A percentile compares a stretch with the other conserved stretches of the same genome.
Evolutionary conservation across 441 rosid species (phyloP).

Genomic region (Kokia cookei): DNA sequence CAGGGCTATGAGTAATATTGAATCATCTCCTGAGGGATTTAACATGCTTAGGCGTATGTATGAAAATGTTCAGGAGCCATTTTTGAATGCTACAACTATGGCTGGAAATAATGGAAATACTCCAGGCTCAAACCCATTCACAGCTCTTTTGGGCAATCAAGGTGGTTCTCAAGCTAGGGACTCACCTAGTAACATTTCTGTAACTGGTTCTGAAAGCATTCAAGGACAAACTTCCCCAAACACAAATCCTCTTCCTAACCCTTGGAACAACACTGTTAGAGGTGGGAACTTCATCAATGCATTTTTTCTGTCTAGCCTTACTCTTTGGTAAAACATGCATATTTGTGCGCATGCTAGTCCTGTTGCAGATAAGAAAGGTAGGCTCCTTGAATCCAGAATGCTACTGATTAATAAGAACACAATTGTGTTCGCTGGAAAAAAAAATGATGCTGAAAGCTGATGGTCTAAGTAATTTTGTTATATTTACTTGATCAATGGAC

Average conservation of each 20-base stretch:
- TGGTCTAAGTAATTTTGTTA: neutral
- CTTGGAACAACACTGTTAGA: slow-evolving; percentile 48
- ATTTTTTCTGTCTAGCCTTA: neutral
- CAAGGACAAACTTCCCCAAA: slow-evolving; percentile 41
- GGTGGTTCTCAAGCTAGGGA: slow-evolving; percentile 37
- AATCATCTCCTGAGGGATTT: slow-evolving; percentile 65
- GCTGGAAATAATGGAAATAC: slow-evolving; percentile 41
- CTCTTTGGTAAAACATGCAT: neutral
- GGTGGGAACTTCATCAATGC: slow-evolving; percentile 23
- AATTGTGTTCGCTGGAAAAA: neutral
- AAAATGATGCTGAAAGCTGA: neutral
- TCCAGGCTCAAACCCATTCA: slow-evolving; percentile 48
- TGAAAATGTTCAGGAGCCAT: slow-evolving; percentile 65
- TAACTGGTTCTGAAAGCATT: slow-evolving; percentile 37
- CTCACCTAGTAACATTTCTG: slow-evolving; percentile 34
- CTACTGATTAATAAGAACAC: neutral
- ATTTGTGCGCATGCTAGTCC: neutral
- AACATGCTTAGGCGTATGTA: slow-evolving; percentile 68
- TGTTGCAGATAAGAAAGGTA: neutral
- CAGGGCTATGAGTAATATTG: slow-evolving; percentile 63
- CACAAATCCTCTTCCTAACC: slow-evolving; percentile 61
- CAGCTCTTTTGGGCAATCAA: slow-evolving; percentile 56
- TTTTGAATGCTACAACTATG: slow-evolving; percentile 52
- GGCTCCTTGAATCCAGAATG: neutral
- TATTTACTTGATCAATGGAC: neutral